A percentile compares a stretch with the other conserved stretches of the same genome.
Conservation (phyloP, 2,329 filamentous ascomycete genomes). For the Colletotrichum lentis region DNA sequence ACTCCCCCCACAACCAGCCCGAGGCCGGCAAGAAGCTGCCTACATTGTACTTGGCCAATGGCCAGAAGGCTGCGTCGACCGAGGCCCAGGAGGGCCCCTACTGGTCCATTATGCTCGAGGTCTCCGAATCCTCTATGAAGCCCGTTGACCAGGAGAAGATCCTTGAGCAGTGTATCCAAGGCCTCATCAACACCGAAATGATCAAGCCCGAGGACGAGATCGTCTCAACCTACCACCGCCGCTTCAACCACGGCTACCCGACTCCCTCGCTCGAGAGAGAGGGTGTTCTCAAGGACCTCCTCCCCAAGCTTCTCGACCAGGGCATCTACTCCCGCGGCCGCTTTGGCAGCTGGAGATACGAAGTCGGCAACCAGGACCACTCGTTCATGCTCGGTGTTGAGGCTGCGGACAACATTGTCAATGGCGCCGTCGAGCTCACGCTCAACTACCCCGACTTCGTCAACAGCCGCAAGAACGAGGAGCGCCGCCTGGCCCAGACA, state of each 20-base stretch:
- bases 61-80: conserved; percentile 77
- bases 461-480: conserved; percentile 76
- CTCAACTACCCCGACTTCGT: conserved; percentile 98
- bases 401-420: conserved; percentile 88
- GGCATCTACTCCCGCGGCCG: conserved; percentile 95
- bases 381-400: conserved; percentile 97
- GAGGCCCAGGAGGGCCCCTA: conserved; percentile 89
- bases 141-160: conserved; percentile 87
- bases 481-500: conserved; percentile 66
- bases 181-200: conserved; percentile 98
- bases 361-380: conserved; percentile 95
- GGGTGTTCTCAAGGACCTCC: conserved; percentile 88
- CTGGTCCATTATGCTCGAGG: conserved; percentile 99
- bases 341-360: conserved; percentile 98
- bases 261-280: conserved; percentile 95
- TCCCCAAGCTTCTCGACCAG: conserved; percentile 89
- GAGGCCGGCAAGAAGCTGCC: conserved; percentile 82
- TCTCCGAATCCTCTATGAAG: conserved; percentile 96
- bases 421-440: conserved; percentile 88
- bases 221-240: conserved; percentile 96
- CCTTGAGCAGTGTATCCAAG: conserved; percentile 90
- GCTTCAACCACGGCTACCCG: conserved; percentile 98
- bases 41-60: conserved; percentile 85
- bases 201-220: conserved; percentile 91
- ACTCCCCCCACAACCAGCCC: conserved; percentile 98